A percentile compares a stretch with the other conserved stretches of the same genome.
Conservation (phyloP, 352 stramenopile genomes). For the Globisporangium takayamanum region DNA sequence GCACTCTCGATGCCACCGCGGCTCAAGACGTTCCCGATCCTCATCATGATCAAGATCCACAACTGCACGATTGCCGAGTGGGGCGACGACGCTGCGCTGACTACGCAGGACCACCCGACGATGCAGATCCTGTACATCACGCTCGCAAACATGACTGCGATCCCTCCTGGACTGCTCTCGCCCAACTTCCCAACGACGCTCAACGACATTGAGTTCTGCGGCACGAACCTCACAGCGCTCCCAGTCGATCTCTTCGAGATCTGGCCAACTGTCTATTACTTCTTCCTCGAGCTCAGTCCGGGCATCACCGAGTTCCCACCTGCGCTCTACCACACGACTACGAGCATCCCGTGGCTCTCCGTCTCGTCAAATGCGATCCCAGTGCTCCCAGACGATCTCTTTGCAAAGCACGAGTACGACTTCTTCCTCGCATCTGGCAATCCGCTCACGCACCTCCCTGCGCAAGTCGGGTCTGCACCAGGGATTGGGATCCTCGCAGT, state of each 20-base stretch:
- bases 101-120: not conserved
- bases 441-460: slow-evolving; percentile 5
- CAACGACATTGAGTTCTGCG: slow-evolving; percentile 8
- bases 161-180: slow-evolving; percentile 8
- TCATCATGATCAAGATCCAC: slow-evolving; percentile 9
- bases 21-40: slow-evolving; percentile 2
- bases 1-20: slow-evolving; percentile 9
- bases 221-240: slow-evolving; percentile 14
- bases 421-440: slow-evolving; percentile 10
- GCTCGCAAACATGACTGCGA: not conserved
- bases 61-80: slow-evolving; percentile 18
- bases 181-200: slow-evolving; percentile 6
- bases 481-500: not conserved
- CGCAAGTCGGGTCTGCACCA: not conserved
- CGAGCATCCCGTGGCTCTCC: not conserved
- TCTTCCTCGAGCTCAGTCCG: slow-evolving; percentile 10
- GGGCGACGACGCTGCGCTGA: slow-evolving; percentile 6
- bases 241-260: slow-evolving; percentile 8
- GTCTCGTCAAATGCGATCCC: not conserved
- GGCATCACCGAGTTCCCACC: slow-evolving; percentile 5
- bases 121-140: slow-evolving; percentile 3
- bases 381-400: not conserved
- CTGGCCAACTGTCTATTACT: slow-evolving; percentile 2
- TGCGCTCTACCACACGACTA: not conserved
- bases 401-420: not conserved